Base-by-base conservation (phyloP, 2,329 filamentous ascomycete species). In the Lachnellula willkommii region DNA sequence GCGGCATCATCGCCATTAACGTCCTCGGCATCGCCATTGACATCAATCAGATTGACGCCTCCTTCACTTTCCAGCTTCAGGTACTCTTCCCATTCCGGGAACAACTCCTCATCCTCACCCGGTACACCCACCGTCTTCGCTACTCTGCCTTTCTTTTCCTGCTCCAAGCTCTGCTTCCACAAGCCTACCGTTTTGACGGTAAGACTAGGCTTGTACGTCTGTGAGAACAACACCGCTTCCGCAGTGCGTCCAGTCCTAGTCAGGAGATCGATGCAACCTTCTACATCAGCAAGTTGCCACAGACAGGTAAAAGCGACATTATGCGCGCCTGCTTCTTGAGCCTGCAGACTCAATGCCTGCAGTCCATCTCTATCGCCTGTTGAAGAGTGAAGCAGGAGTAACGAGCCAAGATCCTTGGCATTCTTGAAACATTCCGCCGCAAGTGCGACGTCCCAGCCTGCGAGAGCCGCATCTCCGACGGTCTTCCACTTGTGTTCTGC, bases 401-500 rank as follows among this genome's bases (percentile, higher is more conserved):
- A 75, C 1, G 90, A 95, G 42, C 93, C 92, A 2, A 96, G 77
- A 68, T 99, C 94, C 68, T 90, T 94, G 47, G 92, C 91, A 56
- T 94, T 85, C 17, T 84, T 84, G 72, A 97, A 99, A 75, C 93
- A 97, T 73, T 97, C 90, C 49, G 94, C 88, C 0, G 94, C 94
- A 2, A 97, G 82, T 5, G 82, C 79, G 36, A 99, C 80, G 66
- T 99, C 87, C 94, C 93, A 99, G 1, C 78, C 87, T 9, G 84
- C 76, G 42, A 99, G 81, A 1, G 94, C 94, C 1, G 92, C 89
- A 66, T 99, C 94, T 58, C 94, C 94, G 4, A 99, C 90, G 3
- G 85, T 92, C 80, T 97, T 97, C 94, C 94, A 99, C 75, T 96
- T 96, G 75, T 97, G 93, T 71, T 97, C 94, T 1, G 85, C 89